These are phyloP conservation scores for Pythium chondricola DNA, from an alignment of 352 stramenopile genomes.

Conservation along the genomic window DNA sequence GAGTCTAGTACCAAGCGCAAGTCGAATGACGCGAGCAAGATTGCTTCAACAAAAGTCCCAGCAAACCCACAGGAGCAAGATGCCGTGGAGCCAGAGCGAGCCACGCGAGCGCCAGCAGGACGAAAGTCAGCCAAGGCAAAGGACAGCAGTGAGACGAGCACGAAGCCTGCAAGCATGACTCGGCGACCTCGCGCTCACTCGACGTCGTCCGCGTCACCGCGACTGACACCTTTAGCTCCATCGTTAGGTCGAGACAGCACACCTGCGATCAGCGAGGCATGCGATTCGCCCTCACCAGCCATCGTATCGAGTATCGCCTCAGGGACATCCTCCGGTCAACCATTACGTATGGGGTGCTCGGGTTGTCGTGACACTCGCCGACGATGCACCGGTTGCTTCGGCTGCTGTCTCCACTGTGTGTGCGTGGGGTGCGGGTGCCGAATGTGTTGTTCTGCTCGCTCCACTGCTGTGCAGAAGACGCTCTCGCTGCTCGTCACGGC, in stretches of 20 bases:
- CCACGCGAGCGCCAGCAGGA: background rate
- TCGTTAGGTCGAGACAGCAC: too few relatives aligned
- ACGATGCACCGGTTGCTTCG: slow-evolving; percentile 54
- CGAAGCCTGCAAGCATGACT: too few relatives aligned
- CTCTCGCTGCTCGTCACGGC: slow-evolving; percentile 44
- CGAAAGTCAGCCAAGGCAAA: background rate
- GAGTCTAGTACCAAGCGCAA: background rate
- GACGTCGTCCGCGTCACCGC: slow-evolving; percentile 14
- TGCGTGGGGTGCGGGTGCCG: slow-evolving; percentile 64
- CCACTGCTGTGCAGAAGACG: slow-evolving; percentile 51
- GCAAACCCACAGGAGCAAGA: too few relatives aligned
- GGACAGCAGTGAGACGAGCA: too few relatives aligned
- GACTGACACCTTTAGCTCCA: background rate
- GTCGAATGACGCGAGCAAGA: background rate
- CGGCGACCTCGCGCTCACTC: slow-evolving; percentile 12
- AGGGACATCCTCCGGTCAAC: slow-evolving; percentile 8
- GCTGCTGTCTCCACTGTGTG: slow-evolving; percentile 64
- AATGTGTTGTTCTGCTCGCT: slow-evolving; percentile 63
- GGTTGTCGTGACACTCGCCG: slow-evolving; percentile 53
- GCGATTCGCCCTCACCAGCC: background rate
- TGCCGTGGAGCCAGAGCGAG: background rate
- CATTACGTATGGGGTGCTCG: slow-evolving; percentile 55
- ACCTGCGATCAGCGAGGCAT: too few relatives aligned
- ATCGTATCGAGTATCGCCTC: background rate
- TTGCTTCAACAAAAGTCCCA: background rate